Evolutionary conservation across 345 rosid species (phyloP), one percentile per base, ranked within the genome.

Genomic region (Citrus sp.): DNA sequence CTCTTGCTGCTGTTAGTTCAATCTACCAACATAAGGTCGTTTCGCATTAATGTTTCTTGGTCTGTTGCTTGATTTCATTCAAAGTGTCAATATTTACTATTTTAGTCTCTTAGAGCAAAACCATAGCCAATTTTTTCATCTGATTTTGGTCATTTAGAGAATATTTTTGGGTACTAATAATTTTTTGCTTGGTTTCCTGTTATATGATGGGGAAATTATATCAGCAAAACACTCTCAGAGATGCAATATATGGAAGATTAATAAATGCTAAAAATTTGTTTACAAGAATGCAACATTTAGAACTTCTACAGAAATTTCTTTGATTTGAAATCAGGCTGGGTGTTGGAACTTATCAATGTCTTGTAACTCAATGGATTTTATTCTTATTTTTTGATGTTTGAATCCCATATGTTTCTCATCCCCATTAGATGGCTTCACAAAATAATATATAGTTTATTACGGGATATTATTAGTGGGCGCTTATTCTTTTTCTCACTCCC

Each of bases 1-100:
- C 93, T 77, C 88, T 92, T 65, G 92, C 97, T 25, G 97, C 94
- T 78, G 94, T 89, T 66, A 83, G 89, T 81, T 80, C 82, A 56
- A 74, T 72, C 66, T 82, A 87, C 81, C 94, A 90, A 73, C 85
- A 80, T 71, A 87, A 92, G 92, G 94, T 92, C 78, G 3, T 70
- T 76, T 12, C 24, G 16, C 13, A 30, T 65, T 60, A 27, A 7
- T 8, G 55, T 68, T 77, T 70, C 62, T 13, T 37, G 30, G 80
- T 77, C 49, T 22, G 61, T 81, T 77, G 35, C 73, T 34, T 32
- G 49, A 62, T 4, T 35, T 54, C 42, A 42, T 34, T 61, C 65
- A 28, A 51, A 79, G 46, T 22, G 58, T 51, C 9, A 19, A 37
- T 32, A 12, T 18, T 55, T n/a, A 2, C 51, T 38, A 38, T 8